Base-by-base conservation (phyloP, 345 rosid genomes). In the Arabis hirsuta region DNA sequence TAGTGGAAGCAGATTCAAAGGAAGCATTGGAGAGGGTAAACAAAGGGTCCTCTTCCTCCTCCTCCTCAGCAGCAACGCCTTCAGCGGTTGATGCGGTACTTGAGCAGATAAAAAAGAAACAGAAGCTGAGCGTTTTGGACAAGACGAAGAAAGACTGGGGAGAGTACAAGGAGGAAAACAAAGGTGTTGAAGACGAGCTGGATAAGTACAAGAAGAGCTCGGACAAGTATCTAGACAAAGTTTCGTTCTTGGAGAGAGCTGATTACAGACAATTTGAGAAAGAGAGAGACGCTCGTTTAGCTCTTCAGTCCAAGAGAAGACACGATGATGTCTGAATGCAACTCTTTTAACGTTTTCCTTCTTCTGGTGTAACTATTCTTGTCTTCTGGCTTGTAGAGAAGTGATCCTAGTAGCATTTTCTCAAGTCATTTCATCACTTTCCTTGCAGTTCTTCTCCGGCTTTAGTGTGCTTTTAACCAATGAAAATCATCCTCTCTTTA, bases 121-220 rank as follows among this genome's bases (percentile, higher is more conserved):
- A 83, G 58, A 94, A 94, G 78, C 95, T 91, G 26, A 92, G 98
- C 11, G 98, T 90, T 52, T 82, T 92, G 14, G 97, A 91, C 82
- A 91, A 94, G 84, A 86, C 97, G 1, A 94, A 89, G 76, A 88
- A 84, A 82, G 97, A 89, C 72, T 94, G 96, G 99, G 97, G 97
- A 78, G 99, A 94, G 78, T 94, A 84, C 43, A 94, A 94, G 82
- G 97, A 88, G 3, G 98, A 91, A 68, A 84, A 93, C 63, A 82
- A 79, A 74, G 90, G 93, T 20, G 63, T 90, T 50, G 97, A 89
- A 77, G 96, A 91, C 0, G 96, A 94, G 81, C 76, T 91, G 22
- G 96, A 91, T 59, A 88, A 91, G 27, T 91, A 94, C 73, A 91
- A 89, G 86, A 94, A 94, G 87, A 91, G 99, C 79, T 91, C 99